phyloP scores from a whole-genome alignment of 1,284 basidiomycete genomes.

The Cryptococcus sp. region DNA sequence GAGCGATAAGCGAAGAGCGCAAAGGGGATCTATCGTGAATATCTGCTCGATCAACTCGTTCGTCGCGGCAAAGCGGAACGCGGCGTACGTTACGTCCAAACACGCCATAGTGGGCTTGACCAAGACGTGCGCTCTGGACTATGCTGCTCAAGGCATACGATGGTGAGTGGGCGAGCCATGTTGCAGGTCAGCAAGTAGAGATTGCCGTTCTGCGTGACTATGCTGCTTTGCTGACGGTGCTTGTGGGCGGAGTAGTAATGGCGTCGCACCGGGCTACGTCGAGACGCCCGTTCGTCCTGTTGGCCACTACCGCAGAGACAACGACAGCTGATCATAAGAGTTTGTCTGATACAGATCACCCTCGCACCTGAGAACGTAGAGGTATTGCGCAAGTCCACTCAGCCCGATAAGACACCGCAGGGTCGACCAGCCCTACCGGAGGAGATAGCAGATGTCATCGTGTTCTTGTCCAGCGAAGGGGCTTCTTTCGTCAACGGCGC shows the following conservation, averaged over 20 bases:
- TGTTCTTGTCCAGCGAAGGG: slow-evolving; percentile 18
- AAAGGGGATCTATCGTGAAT: slow-evolving; percentile 31
- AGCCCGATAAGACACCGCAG: slow-evolving; percentile 18
- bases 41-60: slow-evolving; percentile 21
- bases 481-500: slow-evolving; percentile 23
- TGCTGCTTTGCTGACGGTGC: neutral
- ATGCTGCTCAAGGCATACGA: slow-evolving; percentile 12
- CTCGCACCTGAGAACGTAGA: slow-evolving; percentile 13
- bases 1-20: slow-evolving; percentile 10
- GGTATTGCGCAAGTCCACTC: slow-evolving; percentile 10
- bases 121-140: slow-evolving; percentile 14
- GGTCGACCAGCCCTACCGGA: slow-evolving; percentile 16
- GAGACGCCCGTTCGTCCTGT: slow-evolving; percentile 5
- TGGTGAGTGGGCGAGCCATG: slow-evolving; percentile 2
- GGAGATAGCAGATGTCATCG: slow-evolving; percentile 25
- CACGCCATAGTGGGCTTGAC: slow-evolving; percentile 26
- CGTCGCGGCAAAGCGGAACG: slow-evolving; percentile 11
- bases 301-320: neutral
- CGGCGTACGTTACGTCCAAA: slow-evolving; percentile 22
- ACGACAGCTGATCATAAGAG: neutral
- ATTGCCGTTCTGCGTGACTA: neutral
- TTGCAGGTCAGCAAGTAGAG: neutral
- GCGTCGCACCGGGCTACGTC: slow-evolving; percentile 12
- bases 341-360: neutral
- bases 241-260: slow-evolving; percentile 1